A percentile compares a stretch with the other conserved stretches of the same genome.
These are phyloP conservation scores for Physcomitrium patens DNA, from an alignment of 225 moss, liverwort and hornwort genomes.

Conservation along the genomic window DNA sequence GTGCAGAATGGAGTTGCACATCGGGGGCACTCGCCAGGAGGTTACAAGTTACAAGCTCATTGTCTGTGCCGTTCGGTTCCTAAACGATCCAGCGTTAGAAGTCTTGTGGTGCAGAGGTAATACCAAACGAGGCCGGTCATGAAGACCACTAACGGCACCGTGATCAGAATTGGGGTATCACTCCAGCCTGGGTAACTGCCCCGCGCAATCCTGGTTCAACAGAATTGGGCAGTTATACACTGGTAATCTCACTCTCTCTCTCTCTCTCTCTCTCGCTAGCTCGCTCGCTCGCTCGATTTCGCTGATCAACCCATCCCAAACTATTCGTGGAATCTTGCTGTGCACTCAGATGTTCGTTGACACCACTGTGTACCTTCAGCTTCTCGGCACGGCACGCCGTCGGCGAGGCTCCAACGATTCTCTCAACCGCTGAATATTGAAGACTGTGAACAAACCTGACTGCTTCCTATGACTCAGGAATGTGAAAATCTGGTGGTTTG, in stretches of 20 bases:
- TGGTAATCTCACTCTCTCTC: constrained; percentile 23
- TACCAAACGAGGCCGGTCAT: background rate
- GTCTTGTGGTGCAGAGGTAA: too few species aligned
- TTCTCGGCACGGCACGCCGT: too few species aligned
- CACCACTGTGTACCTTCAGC: too few species aligned
- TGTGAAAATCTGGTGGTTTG: constrained; percentile 23
- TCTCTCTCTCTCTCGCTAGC: too few species aligned
- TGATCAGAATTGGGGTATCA: constrained; percentile 19
- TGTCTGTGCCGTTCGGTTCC: constrained; percentile 21
- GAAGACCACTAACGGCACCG: constrained; percentile 30
- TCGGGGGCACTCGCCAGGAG: too few species aligned
- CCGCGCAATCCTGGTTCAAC: constrained; percentile 34
- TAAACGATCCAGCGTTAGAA: background rate
- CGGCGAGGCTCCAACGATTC: too few species aligned
- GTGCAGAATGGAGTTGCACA: too few species aligned
- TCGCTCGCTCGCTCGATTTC: too few species aligned
- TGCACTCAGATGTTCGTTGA: too few species aligned
- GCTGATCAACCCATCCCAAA: too few species aligned
- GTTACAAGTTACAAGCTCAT: constrained; percentile 4
- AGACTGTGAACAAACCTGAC: constrained; percentile 4
- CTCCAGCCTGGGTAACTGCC: constrained; percentile 36
- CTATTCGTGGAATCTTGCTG: too few species aligned
- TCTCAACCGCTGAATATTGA: too few species aligned
- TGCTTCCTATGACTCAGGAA: constrained; percentile 21
- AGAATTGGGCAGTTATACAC: constrained; percentile 37